These are phyloP conservation scores for Naganishia onofrii DNA, from an alignment of 768 basidiomycete species.

Conservation along the genomic window DNA sequence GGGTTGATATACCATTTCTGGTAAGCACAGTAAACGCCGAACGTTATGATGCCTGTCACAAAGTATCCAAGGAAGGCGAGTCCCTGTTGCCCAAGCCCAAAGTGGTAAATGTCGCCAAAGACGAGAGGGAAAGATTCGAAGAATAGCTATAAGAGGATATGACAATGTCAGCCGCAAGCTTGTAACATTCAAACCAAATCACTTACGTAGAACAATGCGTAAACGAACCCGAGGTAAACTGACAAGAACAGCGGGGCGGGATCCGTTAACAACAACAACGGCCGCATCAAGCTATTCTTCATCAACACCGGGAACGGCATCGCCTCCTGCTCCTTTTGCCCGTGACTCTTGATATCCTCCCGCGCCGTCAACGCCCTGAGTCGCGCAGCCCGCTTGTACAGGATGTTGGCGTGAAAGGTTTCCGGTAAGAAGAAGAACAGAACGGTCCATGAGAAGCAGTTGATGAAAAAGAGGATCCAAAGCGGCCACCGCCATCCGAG, in stretches of 20 bases:
- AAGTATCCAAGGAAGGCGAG: constrained; percentile 28
- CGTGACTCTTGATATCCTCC: constrained; percentile 37
- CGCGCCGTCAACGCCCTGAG: constrained; percentile 35
- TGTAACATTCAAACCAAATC: too few relatives aligned
- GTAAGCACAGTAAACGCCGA: constrained; percentile 25
- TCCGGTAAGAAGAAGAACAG: constrained; percentile 39
- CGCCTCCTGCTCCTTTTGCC: constrained; percentile 43
- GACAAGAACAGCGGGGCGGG: constrained; percentile 35
- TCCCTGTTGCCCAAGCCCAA: constrained; percentile 27
- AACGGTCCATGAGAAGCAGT: constrained; percentile 33
- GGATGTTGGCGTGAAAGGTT: constrained; percentile 38
- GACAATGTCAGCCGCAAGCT: background rate
- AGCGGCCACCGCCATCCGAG: constrained; percentile 41
- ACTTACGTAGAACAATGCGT: constrained; percentile 31
- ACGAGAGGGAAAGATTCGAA: constrained; percentile 33
- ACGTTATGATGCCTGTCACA: constrained; percentile 31
- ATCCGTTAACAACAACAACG: constrained; percentile 46
- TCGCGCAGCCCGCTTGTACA: constrained; percentile 36
- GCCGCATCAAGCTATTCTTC: constrained; percentile 40
- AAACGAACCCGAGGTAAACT: constrained; percentile 27
- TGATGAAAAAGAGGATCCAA: constrained; percentile 38
- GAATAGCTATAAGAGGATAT: constrained; percentile 6
- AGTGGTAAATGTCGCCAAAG: constrained; percentile 29
- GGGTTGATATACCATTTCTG: constrained; percentile 25
- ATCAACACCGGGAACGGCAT: constrained; percentile 36